These are phyloP conservation scores for Chimonanthus praecox DNA, from an alignment of 164 flowering plant species.

Conservation along the genomic window DNA sequence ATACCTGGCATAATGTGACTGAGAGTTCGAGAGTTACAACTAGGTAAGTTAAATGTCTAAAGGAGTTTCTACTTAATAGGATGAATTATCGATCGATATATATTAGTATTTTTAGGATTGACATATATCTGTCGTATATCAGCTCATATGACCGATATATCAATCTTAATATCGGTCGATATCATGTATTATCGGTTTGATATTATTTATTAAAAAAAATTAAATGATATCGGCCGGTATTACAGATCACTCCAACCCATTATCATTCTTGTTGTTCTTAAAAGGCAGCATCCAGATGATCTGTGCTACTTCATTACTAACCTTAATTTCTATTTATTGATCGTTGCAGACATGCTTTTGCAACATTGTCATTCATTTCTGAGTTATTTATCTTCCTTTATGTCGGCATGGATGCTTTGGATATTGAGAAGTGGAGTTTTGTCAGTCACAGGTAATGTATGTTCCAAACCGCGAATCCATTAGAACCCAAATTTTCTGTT, in stretches of 20 bases:
- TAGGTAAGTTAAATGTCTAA: slow-evolving; percentile 21
- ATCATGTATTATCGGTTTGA: too few relatives aligned
- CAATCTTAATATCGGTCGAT: too few relatives aligned
- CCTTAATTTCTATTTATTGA: background rate
- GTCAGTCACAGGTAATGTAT: slow-evolving; percentile 30
- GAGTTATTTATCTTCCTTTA: slow-evolving; percentile 89
- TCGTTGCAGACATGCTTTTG: slow-evolving; percentile 75
- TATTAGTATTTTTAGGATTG: too few relatives aligned
- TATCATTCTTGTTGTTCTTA: background rate
- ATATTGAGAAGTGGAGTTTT: slow-evolving; percentile 61
- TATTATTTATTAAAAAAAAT: too few relatives aligned
- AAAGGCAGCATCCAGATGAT: background rate
- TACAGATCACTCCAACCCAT: background rate
- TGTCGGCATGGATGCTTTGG: slow-evolving; percentile 97
- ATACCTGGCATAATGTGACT: slow-evolving; percentile 95
- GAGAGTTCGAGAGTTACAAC: slow-evolving; percentile 87
- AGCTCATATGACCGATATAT: too few relatives aligned
- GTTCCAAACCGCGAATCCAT: background rate
- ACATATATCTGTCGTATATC: too few relatives aligned
- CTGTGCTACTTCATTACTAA: background rate
- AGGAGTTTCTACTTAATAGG: background rate
- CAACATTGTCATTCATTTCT: slow-evolving; percentile 77
- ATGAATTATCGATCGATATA: too few relatives aligned
- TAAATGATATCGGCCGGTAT: too few relatives aligned
- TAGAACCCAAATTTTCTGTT: too few relatives aligned